Conservation (phyloP, 1,139 yeast species). For the Debaryomycetaceae sp. region DNA sequence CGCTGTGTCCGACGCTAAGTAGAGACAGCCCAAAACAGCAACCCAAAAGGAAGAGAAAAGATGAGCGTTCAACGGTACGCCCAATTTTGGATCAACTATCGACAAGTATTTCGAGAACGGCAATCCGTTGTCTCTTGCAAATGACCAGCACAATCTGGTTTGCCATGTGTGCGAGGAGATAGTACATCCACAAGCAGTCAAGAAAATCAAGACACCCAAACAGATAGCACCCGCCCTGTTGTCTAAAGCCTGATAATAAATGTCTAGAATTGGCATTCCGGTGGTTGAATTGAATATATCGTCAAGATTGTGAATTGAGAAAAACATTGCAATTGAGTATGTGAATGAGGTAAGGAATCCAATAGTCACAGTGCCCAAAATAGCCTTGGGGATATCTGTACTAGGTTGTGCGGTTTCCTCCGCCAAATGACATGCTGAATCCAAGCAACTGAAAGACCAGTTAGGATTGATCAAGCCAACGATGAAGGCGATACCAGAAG, state of each 20-base stretch:
- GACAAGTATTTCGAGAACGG: conserved; percentile 42
- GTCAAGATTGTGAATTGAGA: conserved; percentile 32
- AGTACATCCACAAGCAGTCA: conserved; percentile 41
- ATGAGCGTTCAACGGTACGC: conserved; percentile 46
- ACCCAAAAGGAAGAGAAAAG: conserved; percentile 36
- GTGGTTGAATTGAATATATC: conserved; percentile 24
- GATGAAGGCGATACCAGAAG: conserved; percentile 41
- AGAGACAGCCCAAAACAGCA: conserved; percentile 39
- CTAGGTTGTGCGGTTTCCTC: conserved; percentile 37
- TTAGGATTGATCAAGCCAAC: conserved; percentile 43
- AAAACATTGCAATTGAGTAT: conserved; percentile 42
- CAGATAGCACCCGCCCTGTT: conserved; percentile 37
- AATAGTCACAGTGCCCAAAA: conserved; percentile 40
- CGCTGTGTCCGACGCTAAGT: conserved; percentile 41
- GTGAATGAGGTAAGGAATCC: conserved; percentile 39
- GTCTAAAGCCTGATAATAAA: conserved; percentile 35
- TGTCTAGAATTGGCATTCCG: conserved; percentile 43
- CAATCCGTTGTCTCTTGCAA: conserved; percentile 63
- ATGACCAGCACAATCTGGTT: conserved; percentile 75
- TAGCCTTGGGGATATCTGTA: conserved; percentile 40
- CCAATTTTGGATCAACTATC: conserved; percentile 38
- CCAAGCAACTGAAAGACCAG: conserved; percentile 44
- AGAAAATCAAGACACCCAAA: conserved; percentile 30
- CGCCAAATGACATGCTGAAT: conserved; percentile 42
- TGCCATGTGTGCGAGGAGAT: conserved; percentile 46